Evolutionary conservation across 441 rosid species (phyloP), one percentile per base, ranked within the genome.

Genomic region (Adansonia rubrostipa): DNA sequence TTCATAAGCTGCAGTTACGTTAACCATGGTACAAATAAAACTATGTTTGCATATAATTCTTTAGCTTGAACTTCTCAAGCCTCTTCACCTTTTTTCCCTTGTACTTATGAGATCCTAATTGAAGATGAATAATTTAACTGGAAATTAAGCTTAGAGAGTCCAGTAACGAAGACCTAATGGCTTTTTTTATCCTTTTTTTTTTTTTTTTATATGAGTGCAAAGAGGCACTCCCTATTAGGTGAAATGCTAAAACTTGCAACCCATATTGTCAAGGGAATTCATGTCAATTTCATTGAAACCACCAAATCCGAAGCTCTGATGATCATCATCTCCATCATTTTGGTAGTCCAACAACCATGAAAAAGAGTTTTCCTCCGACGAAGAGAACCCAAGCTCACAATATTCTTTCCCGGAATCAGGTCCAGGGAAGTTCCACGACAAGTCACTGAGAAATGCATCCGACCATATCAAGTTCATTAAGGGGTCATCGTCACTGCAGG

Each of bases 341-440:
- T 83, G 78, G 58, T 72, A 80, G 48, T 86, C 88, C 64, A 81
- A 75, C 82, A 88, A 77, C 90, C 93, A 85, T 20, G 90, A 84
- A 60, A 85, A 64, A 70, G 78, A 78, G 54, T 19, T 67, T 11
- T 45, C 54, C 65, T 87, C 84, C 0, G 81, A 87, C 1, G 88
- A 80, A 64, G 83, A 76, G 64, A 76, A 79, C 17, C 88, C 90
- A 45, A 89, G 76, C 75, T 86, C 87, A 72, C 80, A 77, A 1
- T 44, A 61, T 1, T 82, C 81, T 42, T 77, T 80, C 73, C 62
- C 68, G 1, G 47, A 72, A 5, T 75, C 86, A 28, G 81, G 22
- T 2, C 33, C n/a, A 44, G 51, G 62, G 69, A 89, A 88, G 60
- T 87, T 79, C 94, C 93, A 88, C 0, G 87, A 77, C 9, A 86